Evolutionary conservation across 2,329 filamentous ascomycete species (phyloP).

Genomic region (Lojkania enalia): DNA sequence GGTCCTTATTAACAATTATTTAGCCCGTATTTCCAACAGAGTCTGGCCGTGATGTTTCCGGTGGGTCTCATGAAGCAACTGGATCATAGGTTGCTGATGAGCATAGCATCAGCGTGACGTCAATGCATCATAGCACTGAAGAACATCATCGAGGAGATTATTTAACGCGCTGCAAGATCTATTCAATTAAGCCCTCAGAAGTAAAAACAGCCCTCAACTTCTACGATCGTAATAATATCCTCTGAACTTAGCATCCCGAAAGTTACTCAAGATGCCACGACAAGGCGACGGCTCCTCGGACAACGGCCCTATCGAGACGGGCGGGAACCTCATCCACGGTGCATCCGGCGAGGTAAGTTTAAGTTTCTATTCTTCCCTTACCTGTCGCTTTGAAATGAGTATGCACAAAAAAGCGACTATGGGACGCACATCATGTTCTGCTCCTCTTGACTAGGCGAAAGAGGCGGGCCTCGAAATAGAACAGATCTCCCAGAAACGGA

Average conservation of each 20-base stretch:
- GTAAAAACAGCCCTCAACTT: background rate
- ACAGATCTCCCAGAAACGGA: too few species aligned
- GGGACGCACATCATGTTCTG: background rate
- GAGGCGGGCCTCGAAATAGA: too few species aligned
- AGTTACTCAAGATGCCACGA: conserved; percentile 43
- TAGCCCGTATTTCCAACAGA: too few species aligned
- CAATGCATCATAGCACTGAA: background rate
- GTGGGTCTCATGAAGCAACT: too few species aligned
- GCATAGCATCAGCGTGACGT: conserved; percentile 4
- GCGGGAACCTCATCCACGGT: conserved; percentile 44
- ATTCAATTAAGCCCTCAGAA: background rate
- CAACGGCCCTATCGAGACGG: conserved; percentile 45
- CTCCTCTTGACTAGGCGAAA: too few species aligned
- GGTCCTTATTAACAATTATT: too few species aligned
- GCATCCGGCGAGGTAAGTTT: conserved; percentile 36
- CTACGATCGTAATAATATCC: background rate
- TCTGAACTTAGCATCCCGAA: background rate
- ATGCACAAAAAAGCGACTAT: too few species aligned
- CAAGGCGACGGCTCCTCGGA: conserved; percentile 46
- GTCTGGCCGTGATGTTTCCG: too few species aligned
- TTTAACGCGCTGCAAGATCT: conserved; percentile 1
- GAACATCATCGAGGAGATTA: background rate
- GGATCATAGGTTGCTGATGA: too few species aligned
- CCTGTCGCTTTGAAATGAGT: background rate
- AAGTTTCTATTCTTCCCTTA: conserved; percentile 10